Conservation (phyloP, 2,329 filamentous ascomycete species). For the Pyrenochaeta sp. region DNA sequence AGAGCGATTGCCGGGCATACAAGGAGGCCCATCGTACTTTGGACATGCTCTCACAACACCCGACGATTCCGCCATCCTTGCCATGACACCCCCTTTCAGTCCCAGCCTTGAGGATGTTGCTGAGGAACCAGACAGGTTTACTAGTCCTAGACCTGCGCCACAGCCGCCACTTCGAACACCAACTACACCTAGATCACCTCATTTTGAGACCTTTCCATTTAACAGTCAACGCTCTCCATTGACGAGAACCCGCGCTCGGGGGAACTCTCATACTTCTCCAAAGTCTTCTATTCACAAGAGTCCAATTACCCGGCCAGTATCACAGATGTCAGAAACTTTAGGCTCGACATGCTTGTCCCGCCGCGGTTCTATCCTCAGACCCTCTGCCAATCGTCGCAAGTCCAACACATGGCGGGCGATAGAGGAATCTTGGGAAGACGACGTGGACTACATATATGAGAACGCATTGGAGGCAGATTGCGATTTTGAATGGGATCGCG, state of each 20-base stretch:
- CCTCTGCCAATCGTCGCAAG: conserved; percentile 32
- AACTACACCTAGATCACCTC: conserved; percentile 36
- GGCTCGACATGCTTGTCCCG: conserved; percentile 51
- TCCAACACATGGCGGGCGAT: conserved; percentile 47
- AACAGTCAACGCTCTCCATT: conserved; percentile 32
- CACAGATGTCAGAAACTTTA: conserved; percentile 57
- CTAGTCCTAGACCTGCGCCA: conserved; percentile 45
- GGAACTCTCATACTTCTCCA: conserved; percentile 34
- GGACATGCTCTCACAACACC: conserved; percentile 55
- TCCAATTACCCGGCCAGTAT: conserved; percentile 40
- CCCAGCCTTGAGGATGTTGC: conserved; percentile 47
- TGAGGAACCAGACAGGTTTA: conserved; percentile 48
- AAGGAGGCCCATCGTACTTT: conserved; percentile 40
- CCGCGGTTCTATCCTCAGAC: conserved; percentile 29
- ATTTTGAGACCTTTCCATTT: conserved; percentile 40
- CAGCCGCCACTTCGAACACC: conserved; percentile 36
- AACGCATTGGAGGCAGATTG: conserved; percentile 68
- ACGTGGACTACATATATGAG: conserved; percentile 70
- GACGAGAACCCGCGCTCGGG: conserved; percentile 24
- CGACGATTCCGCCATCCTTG: conserved; percentile 50
- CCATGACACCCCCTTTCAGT: conserved; percentile 53
- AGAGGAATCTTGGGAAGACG: conserved; percentile 66
- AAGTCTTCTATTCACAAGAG: conserved; percentile 26
- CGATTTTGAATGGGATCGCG: conserved; percentile 65
- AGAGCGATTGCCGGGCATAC: conserved; percentile 35